Conservation (phyloP, 306 rosid genomes). For the Dicorynia guianensis region DNA sequence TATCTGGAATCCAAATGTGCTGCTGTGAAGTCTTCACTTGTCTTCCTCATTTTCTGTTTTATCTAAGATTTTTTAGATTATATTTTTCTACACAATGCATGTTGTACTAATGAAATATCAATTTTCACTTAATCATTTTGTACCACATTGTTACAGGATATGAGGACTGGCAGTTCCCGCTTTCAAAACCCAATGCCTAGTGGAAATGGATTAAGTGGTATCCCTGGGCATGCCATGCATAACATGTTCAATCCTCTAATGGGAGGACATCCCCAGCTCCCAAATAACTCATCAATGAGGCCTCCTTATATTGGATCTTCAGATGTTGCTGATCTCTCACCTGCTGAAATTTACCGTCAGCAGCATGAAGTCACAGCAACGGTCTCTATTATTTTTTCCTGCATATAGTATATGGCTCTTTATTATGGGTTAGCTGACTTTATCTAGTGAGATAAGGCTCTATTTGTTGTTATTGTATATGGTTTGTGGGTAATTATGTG, state of each 20-base stretch:
- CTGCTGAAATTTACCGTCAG: slow-evolving; percentile 83
- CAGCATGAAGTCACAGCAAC: slow-evolving; percentile 93
- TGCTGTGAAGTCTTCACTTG: slow-evolving; percentile 13
- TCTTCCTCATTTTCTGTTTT: slow-evolving; percentile 3
- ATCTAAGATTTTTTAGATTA: neutral
- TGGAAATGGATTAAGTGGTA: slow-evolving; percentile 62
- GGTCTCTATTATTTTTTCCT: slow-evolving; percentile 55
- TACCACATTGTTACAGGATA: slow-evolving; percentile 62
- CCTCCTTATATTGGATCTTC: slow-evolving; percentile 69
- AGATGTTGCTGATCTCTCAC: slow-evolving; percentile 69
- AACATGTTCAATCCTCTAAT: slow-evolving; percentile 63
- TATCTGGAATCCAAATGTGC: slow-evolving; percentile 12
- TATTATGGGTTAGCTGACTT: no score
- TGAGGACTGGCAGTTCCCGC: slow-evolving; percentile 64
- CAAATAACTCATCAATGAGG: slow-evolving; percentile 60
- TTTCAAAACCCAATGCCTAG: slow-evolving; percentile 64
- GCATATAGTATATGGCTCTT: no score
- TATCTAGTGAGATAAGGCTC: no score
- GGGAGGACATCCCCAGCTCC: slow-evolving; percentile 66
- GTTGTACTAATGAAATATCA: slow-evolving; percentile 1
- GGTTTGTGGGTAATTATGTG: neutral
- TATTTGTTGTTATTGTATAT: neutral
- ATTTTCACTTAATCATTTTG: slow-evolving; percentile 24
- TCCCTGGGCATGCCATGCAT: slow-evolving; percentile 66
- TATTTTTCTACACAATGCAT: neutral